Evolutionary conservation across 148 eudicot species (phyloP).

Genomic region (Cornus suecica): DNA sequence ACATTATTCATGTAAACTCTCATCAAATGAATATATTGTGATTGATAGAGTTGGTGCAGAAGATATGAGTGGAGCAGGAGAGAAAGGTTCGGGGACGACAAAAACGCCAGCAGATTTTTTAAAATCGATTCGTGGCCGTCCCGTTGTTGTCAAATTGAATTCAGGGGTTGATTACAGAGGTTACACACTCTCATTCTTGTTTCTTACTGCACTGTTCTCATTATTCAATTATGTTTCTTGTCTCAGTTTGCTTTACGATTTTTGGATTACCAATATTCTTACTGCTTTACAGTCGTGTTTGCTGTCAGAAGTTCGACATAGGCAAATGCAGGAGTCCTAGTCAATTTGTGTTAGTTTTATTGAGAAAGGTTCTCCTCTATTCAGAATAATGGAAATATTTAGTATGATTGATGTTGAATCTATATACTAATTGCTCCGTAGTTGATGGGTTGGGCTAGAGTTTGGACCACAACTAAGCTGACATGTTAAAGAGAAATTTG

Average conservation of each 20-base stretch:
- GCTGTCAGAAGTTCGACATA: background rate
- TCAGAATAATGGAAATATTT: no score
- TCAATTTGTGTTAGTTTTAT: no score
- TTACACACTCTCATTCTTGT: conserved; percentile 2
- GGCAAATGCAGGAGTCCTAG: no score
- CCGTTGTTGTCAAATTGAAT: conserved; percentile 95
- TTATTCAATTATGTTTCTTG: background rate
- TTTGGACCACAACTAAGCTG: background rate
- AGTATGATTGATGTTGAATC: background rate
- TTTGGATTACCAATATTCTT: background rate
- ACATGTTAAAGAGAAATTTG: background rate
- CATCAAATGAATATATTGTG: background rate
- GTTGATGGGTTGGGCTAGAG: background rate
- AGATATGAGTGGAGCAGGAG: conserved; percentile 70
- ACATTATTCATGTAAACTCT: no score
- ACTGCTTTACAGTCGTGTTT: background rate
- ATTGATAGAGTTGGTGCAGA: conserved; percentile 11
- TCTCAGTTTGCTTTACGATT: background rate
- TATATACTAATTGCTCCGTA: background rate
- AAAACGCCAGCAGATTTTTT: conserved; percentile 96
- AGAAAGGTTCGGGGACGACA: conserved; percentile 59
- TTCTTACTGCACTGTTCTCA: background rate
- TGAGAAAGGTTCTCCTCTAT: no score
- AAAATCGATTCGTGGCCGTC: conserved; percentile 93
- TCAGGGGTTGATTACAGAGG: conserved; percentile 98